Evolutionary conservation across 2,329 filamentous ascomycete species (phyloP).

Genomic region (Fusarium burgessii): DNA sequence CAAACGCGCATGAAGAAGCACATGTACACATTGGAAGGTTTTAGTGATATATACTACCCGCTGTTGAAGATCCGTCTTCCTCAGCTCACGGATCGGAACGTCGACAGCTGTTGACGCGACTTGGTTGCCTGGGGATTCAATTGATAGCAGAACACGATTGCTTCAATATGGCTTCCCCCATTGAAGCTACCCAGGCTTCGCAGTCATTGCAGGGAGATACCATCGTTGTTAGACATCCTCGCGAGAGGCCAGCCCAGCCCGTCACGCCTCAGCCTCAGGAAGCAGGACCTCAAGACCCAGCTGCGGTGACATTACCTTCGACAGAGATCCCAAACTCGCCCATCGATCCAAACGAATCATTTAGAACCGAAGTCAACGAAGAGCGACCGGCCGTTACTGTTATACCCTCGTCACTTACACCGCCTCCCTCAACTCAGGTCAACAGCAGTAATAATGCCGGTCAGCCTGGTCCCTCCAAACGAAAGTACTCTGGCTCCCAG

Average conservation of each 20-base stretch:
- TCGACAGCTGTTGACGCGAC: constrained; percentile 31
- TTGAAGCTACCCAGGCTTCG: constrained; percentile 46
- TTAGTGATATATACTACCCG: neutral
- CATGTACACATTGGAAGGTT: constrained; percentile 16
- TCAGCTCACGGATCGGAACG: neutral
- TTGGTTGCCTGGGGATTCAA: constrained; percentile 2
- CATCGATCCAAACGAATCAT: constrained; percentile 60
- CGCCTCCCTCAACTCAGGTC: constrained; percentile 67
- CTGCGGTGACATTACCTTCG: constrained; percentile 67
- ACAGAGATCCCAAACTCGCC: constrained; percentile 69
- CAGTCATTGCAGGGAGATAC: constrained; percentile 48
- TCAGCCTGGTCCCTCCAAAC: constrained; percentile 42
- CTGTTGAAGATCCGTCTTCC: neutral
- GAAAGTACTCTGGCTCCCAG: constrained; percentile 57
- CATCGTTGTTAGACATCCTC: constrained; percentile 48
- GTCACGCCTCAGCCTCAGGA: constrained; percentile 51
- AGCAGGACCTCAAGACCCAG: constrained; percentile 51
- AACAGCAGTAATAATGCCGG: constrained; percentile 46
- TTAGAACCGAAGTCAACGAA: constrained; percentile 64
- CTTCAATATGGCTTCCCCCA: constrained; percentile 54
- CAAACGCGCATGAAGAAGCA: constrained; percentile 21
- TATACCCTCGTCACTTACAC: constrained; percentile 69
- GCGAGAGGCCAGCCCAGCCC: constrained; percentile 50
- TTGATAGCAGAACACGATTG: constrained; percentile 1
- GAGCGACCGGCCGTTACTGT: constrained; percentile 58